Evolutionary conservation across 169 alveolate species (phyloP), one percentile per base, ranked within the genome.

Genomic region (Cryptosporidium sp.): DNA sequence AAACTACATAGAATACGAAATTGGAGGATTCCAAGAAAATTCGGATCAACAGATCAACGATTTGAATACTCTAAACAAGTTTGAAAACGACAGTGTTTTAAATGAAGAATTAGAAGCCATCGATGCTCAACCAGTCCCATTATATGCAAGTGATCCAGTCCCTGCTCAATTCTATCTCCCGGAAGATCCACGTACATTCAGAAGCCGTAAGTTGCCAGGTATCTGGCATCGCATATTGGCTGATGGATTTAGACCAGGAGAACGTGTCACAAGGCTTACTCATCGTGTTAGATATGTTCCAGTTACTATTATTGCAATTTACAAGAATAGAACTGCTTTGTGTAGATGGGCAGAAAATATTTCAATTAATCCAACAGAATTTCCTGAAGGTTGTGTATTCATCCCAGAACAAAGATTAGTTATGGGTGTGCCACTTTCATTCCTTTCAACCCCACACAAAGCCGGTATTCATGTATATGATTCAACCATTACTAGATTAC

Each of bases 391-490:
- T n/a, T 80, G 89, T 62, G 89, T 80, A 65, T 80, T 80, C 41
- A 80, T 80, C 21, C 89, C 89, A 3, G 89, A 80, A 31, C 89
- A 80, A 80, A 50, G 89, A 35, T 41, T 80, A 21, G 89, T 80
- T 9, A 80, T 80, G 89, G 89, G 89, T 12, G 89, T 80, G 4
- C 89, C 89, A 43, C 89, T 80, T 59, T 80, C 89, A 80, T 80
- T 80, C 31, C 52, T 80, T n/a, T 62, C 89, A 16, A 80, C 89
- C 33, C 89, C 89, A 26, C 89, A 80, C 29, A 80, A 80, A 41
- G 89, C 89, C 21, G 89, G 89, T 80, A 48, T 80, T 43, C 89
- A 80, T 80, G 89, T 80, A 48, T 80, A 80, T 65, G 89, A 80
- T 48, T 62, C 89, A 1, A 43, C 75, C 0, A 80, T 80, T 26